phyloP scores from a whole-genome alignment of 2,329 filamentous ascomycete species.

The Fonsecaea nubica region DNA sequence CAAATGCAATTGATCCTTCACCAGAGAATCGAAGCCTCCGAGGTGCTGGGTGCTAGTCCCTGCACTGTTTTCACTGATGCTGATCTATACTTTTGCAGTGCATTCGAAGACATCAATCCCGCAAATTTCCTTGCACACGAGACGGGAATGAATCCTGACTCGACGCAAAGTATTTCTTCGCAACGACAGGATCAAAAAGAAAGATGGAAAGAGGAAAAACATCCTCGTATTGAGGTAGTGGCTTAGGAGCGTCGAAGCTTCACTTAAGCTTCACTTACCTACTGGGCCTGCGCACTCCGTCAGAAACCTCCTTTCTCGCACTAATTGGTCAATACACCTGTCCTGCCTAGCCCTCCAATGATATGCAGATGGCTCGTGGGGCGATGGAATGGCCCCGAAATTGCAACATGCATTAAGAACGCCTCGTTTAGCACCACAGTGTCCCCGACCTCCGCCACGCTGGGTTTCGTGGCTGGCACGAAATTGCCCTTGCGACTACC shows the following conservation, averaged over 20 bases:
- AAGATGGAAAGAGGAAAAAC: not conserved
- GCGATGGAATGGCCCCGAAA: slow-evolving; percentile 8
- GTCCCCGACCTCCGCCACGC: not conserved
- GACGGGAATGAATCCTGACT: not conserved
- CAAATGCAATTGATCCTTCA: slow-evolving; percentile 13
- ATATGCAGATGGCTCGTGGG: not conserved
- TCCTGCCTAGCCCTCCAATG: not conserved
- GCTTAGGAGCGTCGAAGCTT: not conserved
- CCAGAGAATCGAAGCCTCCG: not conserved
- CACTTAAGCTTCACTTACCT: too few relatives aligned
- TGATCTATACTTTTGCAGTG: not conserved
- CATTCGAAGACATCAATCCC: not conserved
- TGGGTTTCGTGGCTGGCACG: slow-evolving; percentile 12
- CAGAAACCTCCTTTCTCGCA: not conserved
- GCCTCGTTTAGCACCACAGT: not conserved
- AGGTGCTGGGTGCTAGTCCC: not conserved
- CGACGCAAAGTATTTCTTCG: not conserved
- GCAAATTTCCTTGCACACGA: not conserved
- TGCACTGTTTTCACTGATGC: not conserved
- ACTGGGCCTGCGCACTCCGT: not conserved
- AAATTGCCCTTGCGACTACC: not conserved
- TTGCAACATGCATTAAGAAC: slow-evolving; percentile 10
- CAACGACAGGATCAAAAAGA: not conserved
- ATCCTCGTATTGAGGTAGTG: not conserved
- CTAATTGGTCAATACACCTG: not conserved